Evolutionary conservation across 2,329 filamentous ascomycete species (phyloP), one percentile per base, ranked within the genome.

Genomic region (Chaetomium globosum): DNA sequence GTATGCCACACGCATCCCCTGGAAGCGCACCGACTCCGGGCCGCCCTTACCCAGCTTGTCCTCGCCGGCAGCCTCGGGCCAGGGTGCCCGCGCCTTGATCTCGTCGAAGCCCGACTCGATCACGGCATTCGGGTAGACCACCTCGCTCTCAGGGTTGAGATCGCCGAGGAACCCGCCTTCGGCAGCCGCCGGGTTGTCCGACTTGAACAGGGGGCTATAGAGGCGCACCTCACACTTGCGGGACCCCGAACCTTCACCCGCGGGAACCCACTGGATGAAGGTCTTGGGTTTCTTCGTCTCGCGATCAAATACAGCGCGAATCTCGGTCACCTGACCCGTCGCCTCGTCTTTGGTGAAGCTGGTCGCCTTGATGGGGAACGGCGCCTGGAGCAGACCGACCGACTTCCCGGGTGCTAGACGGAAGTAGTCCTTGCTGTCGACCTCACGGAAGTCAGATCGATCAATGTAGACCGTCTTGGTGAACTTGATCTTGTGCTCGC

Each of bases 1-100:
- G 75, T 96, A 97, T 10, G 89, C 94, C 53, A 94, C 90, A 30
- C 94, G 85, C 83, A 97, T 88, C 2, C 88, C 94, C 82, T 98
- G 94, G 83, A 98, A 98, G 56, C 94, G 84, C 7, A 97, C 89
- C 62, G 84, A 89, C 78, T 92, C 91, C 28, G 86, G 85, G 1
- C 89, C 89, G 12, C 81, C 82, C 70, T 83, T 85, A 12, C 83
- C 85, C 7, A 64, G 58, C 64, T 83, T 80, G 70, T 86, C 85
- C 76, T 93, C 91, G 12, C 90, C 90, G 6, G 87, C 89, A 53
- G 89, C 86, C 76, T 90, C 89, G 1, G 92, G 92, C 92, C 92
- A 96, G 6, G 92, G 92, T 4, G 91, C 92, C 31, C 88, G 81
- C 52, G 80, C 78, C 70, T 81, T 85, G 33, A 98, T 85, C 73